Evolutionary conservation across 2,329 filamentous ascomycete genomes (phyloP).

Genomic region (Fusarium avenaceum): DNA sequence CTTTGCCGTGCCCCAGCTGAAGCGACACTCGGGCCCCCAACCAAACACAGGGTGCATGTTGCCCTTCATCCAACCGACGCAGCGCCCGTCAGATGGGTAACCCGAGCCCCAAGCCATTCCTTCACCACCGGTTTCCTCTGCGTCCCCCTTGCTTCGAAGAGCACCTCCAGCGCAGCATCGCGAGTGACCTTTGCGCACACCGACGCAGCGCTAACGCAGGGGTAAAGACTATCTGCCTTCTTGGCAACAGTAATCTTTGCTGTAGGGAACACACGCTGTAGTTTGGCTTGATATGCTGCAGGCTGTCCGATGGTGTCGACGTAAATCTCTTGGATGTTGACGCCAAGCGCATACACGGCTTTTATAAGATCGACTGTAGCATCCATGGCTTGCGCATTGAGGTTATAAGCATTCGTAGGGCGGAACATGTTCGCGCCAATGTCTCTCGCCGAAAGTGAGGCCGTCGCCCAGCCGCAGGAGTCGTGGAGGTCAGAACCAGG

Average conservation of each 20-base stretch:
- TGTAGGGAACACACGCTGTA: constrained; percentile 87
- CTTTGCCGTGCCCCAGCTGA: constrained; percentile 96
- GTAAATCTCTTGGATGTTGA: constrained; percentile 90
- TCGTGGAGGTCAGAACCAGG: constrained; percentile 62
- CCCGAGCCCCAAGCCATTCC: constrained; percentile 85
- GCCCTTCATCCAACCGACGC: constrained; percentile 81
- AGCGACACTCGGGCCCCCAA: constrained; percentile 92
- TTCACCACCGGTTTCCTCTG: constrained; percentile 53
- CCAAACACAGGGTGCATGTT: constrained; percentile 96
- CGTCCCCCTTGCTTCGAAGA: constrained; percentile 68
- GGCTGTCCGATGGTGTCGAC: constrained; percentile 95
- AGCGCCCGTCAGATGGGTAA: constrained; percentile 89
- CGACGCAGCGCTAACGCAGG: constrained; percentile 91
- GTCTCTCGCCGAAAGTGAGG: constrained; percentile 84
- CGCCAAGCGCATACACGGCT: constrained; percentile 79
- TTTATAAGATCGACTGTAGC: constrained; percentile 87
- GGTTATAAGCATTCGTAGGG: constrained; percentile 78
- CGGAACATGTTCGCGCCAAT: constrained; percentile 84
- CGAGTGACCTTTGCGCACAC: constrained; percentile 97
- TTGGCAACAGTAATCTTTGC: constrained; percentile 82
- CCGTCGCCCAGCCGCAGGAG: constrained; percentile 85
- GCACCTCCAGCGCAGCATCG: constrained; percentile 86
- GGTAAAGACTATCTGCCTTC: constrained; percentile 93
- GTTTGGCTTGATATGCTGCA: constrained; percentile 83
- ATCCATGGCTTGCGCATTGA: constrained; percentile 96